Evolutionary conservation across 2,329 filamentous ascomycete genomes (phyloP), one percentile per base, ranked within the genome.

Genomic region (Cladosporium sphaerospermum): DNA sequence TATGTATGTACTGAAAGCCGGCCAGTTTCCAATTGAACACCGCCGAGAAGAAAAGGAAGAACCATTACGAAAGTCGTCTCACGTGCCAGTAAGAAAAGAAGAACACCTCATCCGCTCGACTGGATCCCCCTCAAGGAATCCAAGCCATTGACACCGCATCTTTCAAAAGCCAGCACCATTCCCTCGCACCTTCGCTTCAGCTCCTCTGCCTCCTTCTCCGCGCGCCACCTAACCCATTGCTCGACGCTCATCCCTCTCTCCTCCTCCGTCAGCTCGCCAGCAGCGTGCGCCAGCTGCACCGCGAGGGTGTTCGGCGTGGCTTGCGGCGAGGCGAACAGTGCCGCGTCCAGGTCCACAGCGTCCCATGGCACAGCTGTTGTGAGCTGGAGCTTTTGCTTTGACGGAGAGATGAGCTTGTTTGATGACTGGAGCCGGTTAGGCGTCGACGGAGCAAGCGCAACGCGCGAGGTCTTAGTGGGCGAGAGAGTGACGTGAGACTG

Each of bases 191-290:
- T 87, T 34, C 78, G 73, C 64, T 85, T 85, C 52, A 99, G 74
- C 67, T 83, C 85, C 69, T 84, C 82, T 73, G 97, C 91, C 0
- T 88, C 89, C 65, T 85, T 77, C 56, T 80, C 79, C 9, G 93
- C 93, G 60, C 93, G 91, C 70, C 85, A 81, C 54, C 84, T 76
- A 37, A 99, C 86, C 89, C 92, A 99, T 69, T 96, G 84, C 68
- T 96, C 89, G 0, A 97, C 89, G 4, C 84, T 92, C 91, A 99
- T 96, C 36, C 79, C 76, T 74, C 86, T 90, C 73, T 97, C 93
- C 0, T 84, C 81, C 50, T 79, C 86, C 2, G 81, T 85, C 50
- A 99, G 71, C 11, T 80, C 80, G 0, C 76, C 76, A 10, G 81
- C 82, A 74, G 63, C 84, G 78, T 59, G 70, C 66, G 61, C 54